These are phyloP conservation scores for Pseudocercospora fuligena DNA, from an alignment of 2,329 filamentous ascomycete species.

Conservation along the genomic window DNA sequence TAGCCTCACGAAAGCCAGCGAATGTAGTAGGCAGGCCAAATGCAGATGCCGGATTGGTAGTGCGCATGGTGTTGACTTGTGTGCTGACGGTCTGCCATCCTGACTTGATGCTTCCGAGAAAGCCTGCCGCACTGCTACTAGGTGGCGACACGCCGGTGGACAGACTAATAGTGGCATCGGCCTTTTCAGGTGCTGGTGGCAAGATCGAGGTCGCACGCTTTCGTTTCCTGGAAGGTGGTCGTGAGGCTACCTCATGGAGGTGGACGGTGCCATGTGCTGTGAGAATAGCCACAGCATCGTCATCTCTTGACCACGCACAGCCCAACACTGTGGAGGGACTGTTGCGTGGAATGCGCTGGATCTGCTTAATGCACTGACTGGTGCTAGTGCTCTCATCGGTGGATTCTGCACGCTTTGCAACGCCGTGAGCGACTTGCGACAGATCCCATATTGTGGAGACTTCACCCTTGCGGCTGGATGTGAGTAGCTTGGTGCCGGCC, in stretches of 20 bases:
- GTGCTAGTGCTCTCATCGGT: conserved; percentile 29
- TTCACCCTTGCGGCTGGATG: conserved; percentile 82
- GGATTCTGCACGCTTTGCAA: conserved; percentile 15
- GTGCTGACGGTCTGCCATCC: conserved; percentile 50
- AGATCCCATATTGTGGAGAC: conserved; percentile 82
- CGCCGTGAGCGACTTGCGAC: conserved; percentile 59
- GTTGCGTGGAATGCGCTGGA: conserved; percentile 88
- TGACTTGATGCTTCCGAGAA: conserved; percentile 39
- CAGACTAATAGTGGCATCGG: conserved; percentile 39
- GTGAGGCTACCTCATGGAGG: conserved; percentile 76
- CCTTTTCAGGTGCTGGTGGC: conserved; percentile 36
- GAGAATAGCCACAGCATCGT: conserved; percentile 83
- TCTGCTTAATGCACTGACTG: conserved; percentile 70
- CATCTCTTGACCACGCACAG: conserved; percentile 83
- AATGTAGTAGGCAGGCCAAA: conserved; percentile 39
- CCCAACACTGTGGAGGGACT: conserved; percentile 91
- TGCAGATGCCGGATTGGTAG: conserved; percentile 25
- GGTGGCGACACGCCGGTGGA: conserved; percentile 40
- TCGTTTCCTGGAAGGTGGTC: conserved; percentile 43
- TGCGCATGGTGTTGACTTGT: conserved; percentile 38
- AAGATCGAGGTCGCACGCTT: conserved; percentile 32
- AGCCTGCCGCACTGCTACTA: conserved; percentile 35
- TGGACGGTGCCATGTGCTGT: conserved; percentile 96
- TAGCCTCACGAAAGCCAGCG: conserved; percentile 38
- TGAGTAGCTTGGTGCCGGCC: conserved; percentile 73